Base-by-base conservation (phyloP, 805 yeast species). In the Starmera pachycereana region DNA sequence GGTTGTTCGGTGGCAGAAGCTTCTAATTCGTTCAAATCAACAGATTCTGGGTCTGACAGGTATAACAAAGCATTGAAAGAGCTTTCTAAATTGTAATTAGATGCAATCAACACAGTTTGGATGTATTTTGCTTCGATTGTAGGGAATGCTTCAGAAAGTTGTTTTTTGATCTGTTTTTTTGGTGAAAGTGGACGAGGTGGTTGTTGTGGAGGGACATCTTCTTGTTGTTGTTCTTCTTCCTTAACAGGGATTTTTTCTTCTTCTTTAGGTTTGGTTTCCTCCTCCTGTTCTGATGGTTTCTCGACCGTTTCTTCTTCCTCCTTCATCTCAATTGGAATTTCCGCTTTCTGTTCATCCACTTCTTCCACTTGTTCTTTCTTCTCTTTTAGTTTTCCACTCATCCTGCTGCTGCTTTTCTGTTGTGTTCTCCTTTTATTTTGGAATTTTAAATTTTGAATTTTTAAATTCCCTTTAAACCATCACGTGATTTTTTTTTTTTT, bases 21-120 rank as follows among this genome's bases (percentile, higher is more conserved):
- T 22, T 22, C 27, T 22, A 74, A 65, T 44, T 71, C 74, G 12
- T 80, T 76, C 44, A 70, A 70, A 28, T 50, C 54, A 36, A 62
- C 61, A 44, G 69, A 68, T 4, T 68, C 57, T 9, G 90, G 90
- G 60, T 89, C 96, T 13, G 85, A 78, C 40, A 86, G 62, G 49
- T 74, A 86, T 44, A 90, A 66, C 51, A 89, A 65, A 0, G 96
- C 97, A 58, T 81, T 83, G 66, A 90, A 90, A 1, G 96, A 95
- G 1, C 84, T 79, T 50, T 87, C 96, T 35, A 86, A 57, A 37
- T 72, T 68, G 27, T 95, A 96, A 37, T 71, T 75, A 14, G 95
- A 77, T 3, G 97, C 97, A 56, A 92, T 84, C 41, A 89, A 66
- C 1, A 86, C 80, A 27, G 95, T 88, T 40, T 78, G 76, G 45